Conservation (phyloP, 192 early-diverging fungal genomes). For the Geranomyces michiganensis region DNA sequence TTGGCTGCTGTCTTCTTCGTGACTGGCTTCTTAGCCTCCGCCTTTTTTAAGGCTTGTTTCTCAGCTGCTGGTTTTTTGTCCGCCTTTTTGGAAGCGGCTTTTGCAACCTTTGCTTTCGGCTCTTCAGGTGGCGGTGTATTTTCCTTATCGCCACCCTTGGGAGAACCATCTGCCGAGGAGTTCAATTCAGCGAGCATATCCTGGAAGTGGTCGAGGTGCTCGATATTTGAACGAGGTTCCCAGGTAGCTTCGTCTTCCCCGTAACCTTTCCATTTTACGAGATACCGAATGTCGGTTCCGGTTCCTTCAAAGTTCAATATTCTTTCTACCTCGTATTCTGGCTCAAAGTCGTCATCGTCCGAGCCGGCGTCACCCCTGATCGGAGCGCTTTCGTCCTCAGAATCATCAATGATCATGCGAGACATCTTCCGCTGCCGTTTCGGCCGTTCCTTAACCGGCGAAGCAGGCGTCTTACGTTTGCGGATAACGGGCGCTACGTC, state of each 20-base stretch:
- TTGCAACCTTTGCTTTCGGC: constrained; percentile 12
- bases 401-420: constrained; percentile 3
- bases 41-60: constrained; percentile 1
- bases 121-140: constrained; percentile 12
- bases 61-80: neutral
- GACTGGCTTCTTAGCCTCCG: neutral
- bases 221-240: neutral
- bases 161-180: too few species aligned
- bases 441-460: neutral
- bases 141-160: neutral
- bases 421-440: neutral
- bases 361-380: constrained; percentile 12
- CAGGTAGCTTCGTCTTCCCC: constrained; percentile 3
- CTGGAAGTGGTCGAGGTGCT: neutral
- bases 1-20: neutral
- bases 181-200: constrained; percentile 7
- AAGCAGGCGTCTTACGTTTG: neutral
- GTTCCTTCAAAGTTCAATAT: neutral
- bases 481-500: neutral
- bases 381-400: neutral
- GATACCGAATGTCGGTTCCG: neutral
- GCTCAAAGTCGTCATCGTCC: constrained; percentile 32
- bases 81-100: neutral
- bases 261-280: constrained; percentile 17
- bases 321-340: constrained; percentile 24